Percentiles rank a stretch among this genome's conserved stretches.
Evolutionary conservation across 1,284 basidiomycete species (phyloP).

Genomic region (Golubevia pallescens): DNA sequence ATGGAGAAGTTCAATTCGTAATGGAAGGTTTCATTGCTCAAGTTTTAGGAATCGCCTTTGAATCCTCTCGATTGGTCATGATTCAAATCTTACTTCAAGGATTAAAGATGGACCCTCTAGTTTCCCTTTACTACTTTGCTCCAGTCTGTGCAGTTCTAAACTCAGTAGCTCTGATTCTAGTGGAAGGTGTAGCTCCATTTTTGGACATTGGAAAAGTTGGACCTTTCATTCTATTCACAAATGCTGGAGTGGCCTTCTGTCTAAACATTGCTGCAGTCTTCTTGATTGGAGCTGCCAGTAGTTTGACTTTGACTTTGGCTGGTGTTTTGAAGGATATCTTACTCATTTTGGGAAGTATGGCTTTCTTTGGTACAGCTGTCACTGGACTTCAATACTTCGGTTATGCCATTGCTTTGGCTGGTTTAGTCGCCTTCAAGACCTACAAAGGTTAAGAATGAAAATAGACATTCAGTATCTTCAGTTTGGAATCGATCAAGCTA

Average conservation of each 20-base stretch:
- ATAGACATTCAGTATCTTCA: not conserved
- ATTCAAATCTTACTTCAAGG: slow-evolving; percentile 94
- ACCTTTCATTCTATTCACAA: slow-evolving; percentile 78
- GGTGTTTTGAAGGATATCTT: slow-evolving; percentile 95
- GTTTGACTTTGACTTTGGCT: slow-evolving; percentile 87
- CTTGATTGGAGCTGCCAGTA: slow-evolving; percentile 84
- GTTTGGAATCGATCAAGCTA: too few relatives aligned
- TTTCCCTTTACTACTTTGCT: slow-evolving; percentile 83
- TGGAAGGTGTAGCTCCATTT: slow-evolving; percentile 88
- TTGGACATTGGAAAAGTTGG: slow-evolving; percentile 76
- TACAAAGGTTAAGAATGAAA: slow-evolving; percentile 71
- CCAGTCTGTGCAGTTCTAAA: slow-evolving; percentile 86
- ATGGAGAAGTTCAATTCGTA: slow-evolving; percentile 85
- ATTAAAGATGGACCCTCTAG: slow-evolving; percentile 91
- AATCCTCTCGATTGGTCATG: slow-evolving; percentile 90
- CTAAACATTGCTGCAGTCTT: slow-evolving; percentile 94
- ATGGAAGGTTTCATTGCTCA: slow-evolving; percentile 79
- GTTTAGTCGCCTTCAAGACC: slow-evolving; percentile 80
- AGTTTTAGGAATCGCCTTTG: slow-evolving; percentile 70
- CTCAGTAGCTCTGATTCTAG: slow-evolving; percentile 80
- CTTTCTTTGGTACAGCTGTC: slow-evolving; percentile 79
- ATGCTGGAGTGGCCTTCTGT: slow-evolving; percentile 86
- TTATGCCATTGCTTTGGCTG: slow-evolving; percentile 81
- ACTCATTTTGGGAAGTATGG: slow-evolving; percentile 84
- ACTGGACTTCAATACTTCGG: slow-evolving; percentile 86